Conservation (phyloP, 176 grass and related monocot genomes). For the Chloris gayana region DNA sequence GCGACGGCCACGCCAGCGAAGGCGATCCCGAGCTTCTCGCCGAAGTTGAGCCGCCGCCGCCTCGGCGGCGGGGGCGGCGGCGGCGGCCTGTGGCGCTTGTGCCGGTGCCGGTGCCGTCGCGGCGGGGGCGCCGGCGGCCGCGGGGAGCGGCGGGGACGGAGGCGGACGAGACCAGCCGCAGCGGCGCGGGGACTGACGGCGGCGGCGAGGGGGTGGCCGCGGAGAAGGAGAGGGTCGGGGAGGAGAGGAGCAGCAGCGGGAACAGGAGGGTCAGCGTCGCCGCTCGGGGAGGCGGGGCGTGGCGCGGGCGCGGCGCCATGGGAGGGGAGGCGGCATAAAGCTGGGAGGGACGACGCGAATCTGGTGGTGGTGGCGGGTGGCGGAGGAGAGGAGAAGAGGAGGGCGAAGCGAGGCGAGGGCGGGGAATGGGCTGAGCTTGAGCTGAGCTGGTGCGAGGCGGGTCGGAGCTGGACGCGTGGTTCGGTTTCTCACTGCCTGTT, state of each 20-base stretch:
- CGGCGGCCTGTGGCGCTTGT: neutral
- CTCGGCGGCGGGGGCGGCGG: neutral
- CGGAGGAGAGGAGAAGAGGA: neutral
- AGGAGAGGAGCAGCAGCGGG: conserved; percentile 38
- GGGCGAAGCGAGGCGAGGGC: neutral
- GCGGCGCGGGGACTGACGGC: conserved; percentile 20
- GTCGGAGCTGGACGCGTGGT: conserved; percentile 35
- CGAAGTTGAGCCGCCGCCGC: conserved; percentile 51
- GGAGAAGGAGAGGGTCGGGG: neutral
- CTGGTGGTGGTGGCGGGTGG: conserved; percentile 21
- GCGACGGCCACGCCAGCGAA: conserved; percentile 49
- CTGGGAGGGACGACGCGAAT: conserved; percentile 7
- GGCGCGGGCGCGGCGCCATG: conserved; percentile 43
- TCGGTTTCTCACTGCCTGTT: conserved; percentile 18
- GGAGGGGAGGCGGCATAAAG: conserved; percentile 44
- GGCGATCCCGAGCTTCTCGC: conserved; percentile 60
- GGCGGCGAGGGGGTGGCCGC: conserved; percentile 1
- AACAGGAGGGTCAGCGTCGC: conserved; percentile 50
- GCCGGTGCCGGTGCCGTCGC: conserved; percentile 14
- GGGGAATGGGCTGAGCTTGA: neutral
- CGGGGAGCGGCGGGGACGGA: neutral
- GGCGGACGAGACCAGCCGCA: conserved; percentile 5
- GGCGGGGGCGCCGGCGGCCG: neutral
- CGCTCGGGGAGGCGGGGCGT: conserved; percentile 15
- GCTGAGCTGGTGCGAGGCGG: conserved; percentile 27